phyloP scores from a whole-genome alignment of 2,329 filamentous ascomycete species.

The Ascosphaera aggregata region DNA sequence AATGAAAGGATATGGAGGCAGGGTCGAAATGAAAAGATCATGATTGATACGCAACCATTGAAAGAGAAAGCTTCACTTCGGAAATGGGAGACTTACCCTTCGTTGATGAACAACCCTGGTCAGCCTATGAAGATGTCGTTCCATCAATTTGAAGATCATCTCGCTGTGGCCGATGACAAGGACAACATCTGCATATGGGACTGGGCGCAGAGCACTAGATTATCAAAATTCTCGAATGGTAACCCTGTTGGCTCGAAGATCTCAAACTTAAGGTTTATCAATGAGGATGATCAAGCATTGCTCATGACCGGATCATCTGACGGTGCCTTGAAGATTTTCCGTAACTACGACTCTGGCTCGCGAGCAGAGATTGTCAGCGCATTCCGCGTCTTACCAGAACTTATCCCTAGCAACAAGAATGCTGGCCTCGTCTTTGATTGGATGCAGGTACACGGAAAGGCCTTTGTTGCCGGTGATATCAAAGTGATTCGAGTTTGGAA shows the following conservation, averaged over 20 bases:
- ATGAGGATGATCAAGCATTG: slow-evolving; percentile 90
- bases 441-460: slow-evolving; percentile 91
- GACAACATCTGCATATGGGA: slow-evolving; percentile 87
- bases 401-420: slow-evolving; percentile 83
- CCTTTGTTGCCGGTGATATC: slow-evolving; percentile 89
- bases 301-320: slow-evolving; percentile 91
- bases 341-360: slow-evolving; percentile 61
- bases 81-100: slow-evolving; percentile 64
- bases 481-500: slow-evolving; percentile 94
- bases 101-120: slow-evolving; percentile 68
- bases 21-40: slow-evolving; percentile 76
- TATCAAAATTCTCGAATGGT: slow-evolving; percentile 79
- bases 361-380: slow-evolving; percentile 68
- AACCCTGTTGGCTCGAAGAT: slow-evolving; percentile 83
- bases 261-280: slow-evolving; percentile 90
- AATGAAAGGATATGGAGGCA: slow-evolving; percentile 86
- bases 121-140: slow-evolving; percentile 88
- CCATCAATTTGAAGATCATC: slow-evolving; percentile 92
- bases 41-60: slow-evolving; percentile 77
- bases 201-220: slow-evolving; percentile 52
- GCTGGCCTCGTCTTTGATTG: slow-evolving; percentile 95
- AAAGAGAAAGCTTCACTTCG: slow-evolving; percentile 71
- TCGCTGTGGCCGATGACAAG: slow-evolving; percentile 78
- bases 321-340: slow-evolving; percentile 79
- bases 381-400: slow-evolving; percentile 79